Base-by-base conservation (phyloP, 306 rosid genomes). In the Rubus parviflorus region DNA sequence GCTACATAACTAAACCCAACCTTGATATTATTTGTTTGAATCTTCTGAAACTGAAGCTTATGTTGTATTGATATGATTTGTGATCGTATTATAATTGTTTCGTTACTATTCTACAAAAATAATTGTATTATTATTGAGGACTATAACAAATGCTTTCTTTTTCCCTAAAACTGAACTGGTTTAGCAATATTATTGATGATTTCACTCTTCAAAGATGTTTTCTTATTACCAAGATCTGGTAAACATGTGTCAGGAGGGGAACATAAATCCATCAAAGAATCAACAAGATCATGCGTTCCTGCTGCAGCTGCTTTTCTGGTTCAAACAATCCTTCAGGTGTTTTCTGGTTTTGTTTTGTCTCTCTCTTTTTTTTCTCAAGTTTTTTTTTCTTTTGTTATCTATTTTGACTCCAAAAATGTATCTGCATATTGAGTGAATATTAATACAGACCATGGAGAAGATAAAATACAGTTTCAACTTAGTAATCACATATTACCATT, bases 291-390 rank as follows among this genome's bases (percentile, higher is more conserved):
- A 90, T 49, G 91, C 95, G 80, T 94, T 94, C 85, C 89, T 94
- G 72, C 87, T 90, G 87, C 97, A 92, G 87, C 90, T 94, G 78
- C 95, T 94, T 83, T 94, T 86, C 90, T 94, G 98, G 97, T 94
- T 92, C 91, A 94, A 92, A 69, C 83, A 72, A 82, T 92, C 93
- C 75, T 94, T 94, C 93, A 94, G 97, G 98, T 94, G 73, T 79
- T 52, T 54, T 65, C 35, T 71, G 35, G 3, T 60, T 60, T 57
- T 3, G 2, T 22, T 20, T 10, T 4, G 7, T 15, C 9, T 7
- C 2, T 19, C 17, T 53, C 20, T n/a, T 54, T 8, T 57, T 25
- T 2, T 22, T 23, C 22, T 20, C 4, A 58, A 10, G 5, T 8
- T 57, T 22, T 16, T 22, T 11, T 74, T 82, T 68, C 57, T 70